A percentile compares a stretch with the other conserved stretches of the same genome.
Conservation (phyloP, 257 asterid genomes). For the Asclepias syriaca region DNA sequence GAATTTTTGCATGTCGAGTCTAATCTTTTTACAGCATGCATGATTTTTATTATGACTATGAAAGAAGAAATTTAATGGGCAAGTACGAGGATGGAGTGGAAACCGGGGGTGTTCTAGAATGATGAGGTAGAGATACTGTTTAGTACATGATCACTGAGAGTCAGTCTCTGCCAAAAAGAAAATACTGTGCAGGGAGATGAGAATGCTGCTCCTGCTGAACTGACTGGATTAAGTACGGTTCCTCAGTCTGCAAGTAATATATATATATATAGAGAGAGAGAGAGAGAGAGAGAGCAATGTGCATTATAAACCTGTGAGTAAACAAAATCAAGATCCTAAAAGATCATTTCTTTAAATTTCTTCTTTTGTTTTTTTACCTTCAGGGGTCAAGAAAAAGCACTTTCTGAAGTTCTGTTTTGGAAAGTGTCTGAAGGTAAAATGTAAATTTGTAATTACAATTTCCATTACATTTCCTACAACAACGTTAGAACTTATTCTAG, state of each 20-base stretch:
- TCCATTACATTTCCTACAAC: slow-evolving; percentile 13
- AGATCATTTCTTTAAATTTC: slow-evolving; percentile 6
- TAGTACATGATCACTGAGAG: background rate
- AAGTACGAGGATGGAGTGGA: background rate
- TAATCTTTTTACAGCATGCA: background rate
- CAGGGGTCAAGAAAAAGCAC: slow-evolving; percentile 1
- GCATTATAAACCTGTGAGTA: slow-evolving; percentile 1
- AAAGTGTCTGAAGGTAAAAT: slow-evolving; percentile 4
- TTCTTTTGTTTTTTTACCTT: slow-evolving; percentile 8
- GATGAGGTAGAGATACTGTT: background rate
- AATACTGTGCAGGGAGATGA: background rate
- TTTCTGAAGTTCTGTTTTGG: background rate
- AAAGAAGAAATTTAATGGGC: background rate
- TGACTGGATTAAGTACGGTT: background rate
- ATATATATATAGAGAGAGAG: too few relatives aligned
- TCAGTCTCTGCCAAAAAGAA: background rate
- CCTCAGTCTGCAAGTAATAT: too few relatives aligned
- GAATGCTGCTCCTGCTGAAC: too few relatives aligned
- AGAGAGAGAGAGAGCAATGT: slow-evolving; percentile 1
- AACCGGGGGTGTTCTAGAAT: background rate
- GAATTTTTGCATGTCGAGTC: background rate
- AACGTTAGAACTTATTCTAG: slow-evolving; percentile 19
- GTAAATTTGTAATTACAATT: slow-evolving; percentile 19
- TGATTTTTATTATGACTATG: background rate
- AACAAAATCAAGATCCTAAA: slow-evolving; percentile 29